Base-by-base conservation (phyloP, 2,329 filamentous ascomycete genomes). In the Fusarium stilboides region DNA sequence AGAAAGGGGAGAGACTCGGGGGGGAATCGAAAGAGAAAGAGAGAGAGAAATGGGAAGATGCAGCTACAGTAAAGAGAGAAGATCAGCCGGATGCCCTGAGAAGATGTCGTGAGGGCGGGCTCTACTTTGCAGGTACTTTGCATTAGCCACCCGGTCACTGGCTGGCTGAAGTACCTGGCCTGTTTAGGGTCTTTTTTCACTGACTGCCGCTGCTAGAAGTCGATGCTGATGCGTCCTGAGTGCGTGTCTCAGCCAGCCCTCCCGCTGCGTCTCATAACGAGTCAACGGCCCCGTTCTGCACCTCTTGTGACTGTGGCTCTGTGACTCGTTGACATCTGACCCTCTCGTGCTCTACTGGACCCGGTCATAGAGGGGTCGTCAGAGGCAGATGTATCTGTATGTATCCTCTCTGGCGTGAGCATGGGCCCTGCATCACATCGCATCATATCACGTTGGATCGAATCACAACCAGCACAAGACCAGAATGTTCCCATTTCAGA, bases 311-410 rank as follows among this genome's bases (percentile, higher is more conserved):
- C 62, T 70, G 62, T 70, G 57, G 53, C 50, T 70, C 58, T 70
- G 67, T 68, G 67, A 70, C 67, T 70, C 54, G 67, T 56, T 49
- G 63, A 60, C 67, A 70, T 70, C 62, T 70, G 67, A 70, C 67
- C 67, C 57, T 70, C 53, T 54, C 63, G 37, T 52, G 52, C 51
- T 65, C 51, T 57, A 34, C 39, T 56, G 39, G 50, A 37, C 47
- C 60, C 46, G 61, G 57, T 50, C 33, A 55, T 61, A 33, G 47
- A 57, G 49, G 60, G 59, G 46, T 37, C 33, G 34, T 40, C 17
- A 64, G 24, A 40, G 22, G 9, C 31, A 40, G 43, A 42, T 39
- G 65, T 53, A 52, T 51, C 67, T 15, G 20, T 34, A 54, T 37
- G 57, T 46, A 59, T 39, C 39, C 62, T 33, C 26, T 20, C 60